Percentiles rank a stretch among this genome's conserved stretches.
Conservation (phyloP, 805 yeast genomes). For the Starmerella apicola region DNA sequence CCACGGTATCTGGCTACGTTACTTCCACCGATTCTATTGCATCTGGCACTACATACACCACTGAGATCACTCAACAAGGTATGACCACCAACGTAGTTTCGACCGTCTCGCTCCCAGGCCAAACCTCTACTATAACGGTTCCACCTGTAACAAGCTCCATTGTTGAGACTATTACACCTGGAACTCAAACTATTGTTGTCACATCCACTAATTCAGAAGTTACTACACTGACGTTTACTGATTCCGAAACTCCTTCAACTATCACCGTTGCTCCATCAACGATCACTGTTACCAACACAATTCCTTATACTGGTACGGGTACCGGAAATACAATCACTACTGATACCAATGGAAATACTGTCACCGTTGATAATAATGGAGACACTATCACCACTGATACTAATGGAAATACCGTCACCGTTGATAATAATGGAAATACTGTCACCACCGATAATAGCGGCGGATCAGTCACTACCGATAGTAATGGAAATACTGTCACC, state of each 20-base stretch:
- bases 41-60: conserved; percentile 8
- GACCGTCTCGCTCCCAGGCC: conserved; percentile 7
- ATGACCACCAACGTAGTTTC: conserved; percentile 5
- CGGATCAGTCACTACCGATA: conserved; percentile 1
- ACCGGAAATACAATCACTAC: not conserved
- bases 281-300: conserved; percentile 9
- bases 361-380: not conserved
- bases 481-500: not conserved
- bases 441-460: not conserved
- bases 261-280: conserved; percentile 4
- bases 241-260: not conserved
- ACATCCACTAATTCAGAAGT: not conserved
- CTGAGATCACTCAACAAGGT: conserved; percentile 4
- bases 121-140: not conserved
- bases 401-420: not conserved
- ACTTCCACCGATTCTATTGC: conserved; percentile 1
- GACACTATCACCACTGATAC: conserved; percentile 3
- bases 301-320: not conserved
- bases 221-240: conserved; percentile 6
- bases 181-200: conserved; percentile 11
- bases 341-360: no score
- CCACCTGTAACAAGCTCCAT: conserved; percentile 7
- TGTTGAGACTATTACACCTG: conserved; percentile 7
- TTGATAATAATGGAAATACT: no score
- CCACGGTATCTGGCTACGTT: conserved; percentile 6